These are phyloP conservation scores for Kluyveromyces lactis DNA, from an alignment of 805 yeast genomes.

Conservation along the genomic window DNA sequence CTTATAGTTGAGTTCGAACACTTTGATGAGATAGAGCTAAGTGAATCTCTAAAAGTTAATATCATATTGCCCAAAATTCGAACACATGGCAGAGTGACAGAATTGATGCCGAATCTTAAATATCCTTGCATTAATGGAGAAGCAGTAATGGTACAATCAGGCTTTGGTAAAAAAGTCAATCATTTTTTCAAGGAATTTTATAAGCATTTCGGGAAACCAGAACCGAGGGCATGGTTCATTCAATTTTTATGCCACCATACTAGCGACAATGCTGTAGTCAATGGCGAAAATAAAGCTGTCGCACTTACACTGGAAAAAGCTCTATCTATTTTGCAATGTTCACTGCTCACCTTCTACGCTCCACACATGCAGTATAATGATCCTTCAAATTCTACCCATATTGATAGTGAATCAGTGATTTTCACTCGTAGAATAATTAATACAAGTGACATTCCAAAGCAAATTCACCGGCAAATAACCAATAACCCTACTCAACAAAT, in stretches of 20 bases:
- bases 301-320: no score
- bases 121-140: constrained; percentile 28
- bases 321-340: no score
- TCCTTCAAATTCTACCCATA: no score
- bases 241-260: background rate
- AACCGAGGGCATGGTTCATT: background rate
- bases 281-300: no score
- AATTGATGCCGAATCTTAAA: background rate
- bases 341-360: no score
- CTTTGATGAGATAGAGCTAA: background rate
- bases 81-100: background rate
- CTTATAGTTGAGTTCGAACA: background rate
- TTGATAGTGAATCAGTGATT: no score
- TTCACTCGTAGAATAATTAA: no score
- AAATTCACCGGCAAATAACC: no score
- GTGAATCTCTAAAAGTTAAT: background rate
- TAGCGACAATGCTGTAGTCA: no score
- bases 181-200: constrained; percentile 7
- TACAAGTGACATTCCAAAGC: no score
- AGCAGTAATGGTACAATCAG: constrained; percentile 22
- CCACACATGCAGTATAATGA: no score
- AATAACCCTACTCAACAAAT: no score
- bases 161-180: constrained; percentile 26
- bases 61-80: background rate
- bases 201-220: background rate